Percentiles rank a stretch among this genome's conserved stretches.
Evolutionary conservation across 352 stramenopile genomes (phyloP).

Genomic region (Globisporangium parvum): DNA sequence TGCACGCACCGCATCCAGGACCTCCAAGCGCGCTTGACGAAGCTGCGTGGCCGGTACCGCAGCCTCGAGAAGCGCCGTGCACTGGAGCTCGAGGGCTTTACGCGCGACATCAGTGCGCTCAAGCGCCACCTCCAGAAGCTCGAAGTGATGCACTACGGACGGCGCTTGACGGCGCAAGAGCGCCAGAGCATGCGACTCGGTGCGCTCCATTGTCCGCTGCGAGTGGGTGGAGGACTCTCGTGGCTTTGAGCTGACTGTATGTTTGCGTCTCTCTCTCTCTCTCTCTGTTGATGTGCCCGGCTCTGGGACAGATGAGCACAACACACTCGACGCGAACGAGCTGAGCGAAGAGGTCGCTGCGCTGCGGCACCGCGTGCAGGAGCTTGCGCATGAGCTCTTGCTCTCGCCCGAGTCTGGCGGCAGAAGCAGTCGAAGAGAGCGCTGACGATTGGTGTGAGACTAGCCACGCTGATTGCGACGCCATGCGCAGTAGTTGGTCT

Average conservation of each 20-base stretch:
- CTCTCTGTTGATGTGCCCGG: not conserved
- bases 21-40: constrained; percentile 60
- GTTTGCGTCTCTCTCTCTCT: too few species aligned
- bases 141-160: constrained; percentile 63
- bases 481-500: too few species aligned
- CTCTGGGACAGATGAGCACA: constrained; percentile 29
- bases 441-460: too few species aligned
- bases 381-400: constrained; percentile 43
- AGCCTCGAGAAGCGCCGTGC: constrained; percentile 57
- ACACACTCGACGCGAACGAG: constrained; percentile 48
- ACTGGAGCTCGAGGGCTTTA: constrained; percentile 86
- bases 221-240: not conserved
- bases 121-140: constrained; percentile 69
- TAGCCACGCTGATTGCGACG: too few species aligned
- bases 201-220: constrained; percentile 8
- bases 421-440: too few species aligned
- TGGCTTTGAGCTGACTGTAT: not conserved
- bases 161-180: constrained; percentile 34
- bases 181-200: constrained; percentile 37
- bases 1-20: constrained; percentile 66
- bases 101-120: constrained; percentile 47
- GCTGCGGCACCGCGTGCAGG: constrained; percentile 55
- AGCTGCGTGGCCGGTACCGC: constrained; percentile 48
- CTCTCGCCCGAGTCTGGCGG: not conserved
- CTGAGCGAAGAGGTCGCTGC: constrained; percentile 55